These are phyloP conservation scores for Mortierella sp. DNA, from an alignment of 371 early-diverging fungal species.

Conservation along the genomic window DNA sequence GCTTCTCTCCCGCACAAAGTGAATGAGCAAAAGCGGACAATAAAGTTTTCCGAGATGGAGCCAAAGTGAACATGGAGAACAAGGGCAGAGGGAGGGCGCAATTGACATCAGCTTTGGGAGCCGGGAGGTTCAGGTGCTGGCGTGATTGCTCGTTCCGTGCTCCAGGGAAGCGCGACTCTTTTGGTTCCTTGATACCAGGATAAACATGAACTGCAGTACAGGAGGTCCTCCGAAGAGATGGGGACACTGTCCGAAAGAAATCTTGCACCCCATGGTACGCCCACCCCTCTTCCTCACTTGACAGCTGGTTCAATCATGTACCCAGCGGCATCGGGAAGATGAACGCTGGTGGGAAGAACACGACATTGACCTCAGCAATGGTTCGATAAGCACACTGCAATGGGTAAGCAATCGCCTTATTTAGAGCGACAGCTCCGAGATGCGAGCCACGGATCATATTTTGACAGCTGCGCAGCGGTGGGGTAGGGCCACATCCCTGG, in stretches of 20 bases:
- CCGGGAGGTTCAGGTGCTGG: too few species aligned
- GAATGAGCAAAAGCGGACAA: neutral
- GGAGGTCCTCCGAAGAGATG: neutral
- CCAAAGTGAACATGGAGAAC: slow-evolving; percentile 18
- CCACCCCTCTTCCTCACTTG: slow-evolving; percentile 4
- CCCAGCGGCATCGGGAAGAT: neutral
- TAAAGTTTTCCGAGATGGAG: slow-evolving; percentile 19
- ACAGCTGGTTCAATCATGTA: neutral
- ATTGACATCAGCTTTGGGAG: too few species aligned
- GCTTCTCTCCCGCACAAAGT: neutral
- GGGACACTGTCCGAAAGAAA: slow-evolving; percentile 13
- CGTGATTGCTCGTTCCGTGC: too few species aligned
- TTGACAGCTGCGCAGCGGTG: slow-evolving; percentile 23
- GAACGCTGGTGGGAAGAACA: neutral
- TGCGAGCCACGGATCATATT: slow-evolving; percentile 2
- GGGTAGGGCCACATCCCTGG: neutral
- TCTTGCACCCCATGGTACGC: neutral
- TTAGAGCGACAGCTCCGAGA: slow-evolving; percentile 9
- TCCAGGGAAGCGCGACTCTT: too few species aligned
- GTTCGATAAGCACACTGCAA: neutral
- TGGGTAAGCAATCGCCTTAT: neutral
- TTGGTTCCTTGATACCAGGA: too few species aligned
- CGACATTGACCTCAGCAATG: too few species aligned
- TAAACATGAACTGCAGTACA: too few species aligned
- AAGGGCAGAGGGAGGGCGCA: neutral